Conservation (phyloP, 805 yeast species). For the Starmerella powellii region DNA sequence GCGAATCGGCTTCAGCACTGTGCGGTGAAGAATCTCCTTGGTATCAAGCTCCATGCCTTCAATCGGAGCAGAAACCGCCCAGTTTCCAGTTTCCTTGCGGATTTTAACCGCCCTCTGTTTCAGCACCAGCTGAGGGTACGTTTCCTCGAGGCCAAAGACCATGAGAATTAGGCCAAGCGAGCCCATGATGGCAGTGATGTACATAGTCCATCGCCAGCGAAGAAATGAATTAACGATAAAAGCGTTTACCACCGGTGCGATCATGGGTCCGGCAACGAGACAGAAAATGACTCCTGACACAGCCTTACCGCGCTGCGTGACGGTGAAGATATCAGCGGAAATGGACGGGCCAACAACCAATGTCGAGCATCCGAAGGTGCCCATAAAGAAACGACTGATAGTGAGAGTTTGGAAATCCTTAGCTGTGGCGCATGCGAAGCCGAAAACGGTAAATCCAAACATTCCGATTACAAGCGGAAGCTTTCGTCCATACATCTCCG, state of each 20-base stretch:
- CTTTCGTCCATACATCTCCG: slow-evolving; percentile 43
- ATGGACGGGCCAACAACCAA: slow-evolving; percentile 49
- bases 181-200: slow-evolving; percentile 37
- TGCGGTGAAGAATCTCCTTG: slow-evolving; percentile 49
- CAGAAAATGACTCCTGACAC: slow-evolving; percentile 39
- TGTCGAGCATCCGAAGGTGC: slow-evolving; percentile 50
- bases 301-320: slow-evolving; percentile 42
- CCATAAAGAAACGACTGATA: slow-evolving; percentile 46
- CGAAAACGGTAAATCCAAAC: slow-evolving; percentile 29
- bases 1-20: slow-evolving; percentile 52
- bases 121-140: slow-evolving; percentile 38
- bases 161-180: slow-evolving; percentile 29
- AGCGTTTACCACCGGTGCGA: slow-evolving; percentile 40
- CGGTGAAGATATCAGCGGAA: slow-evolving; percentile 44
- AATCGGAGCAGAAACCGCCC: slow-evolving; percentile 80
- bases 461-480: slow-evolving; percentile 33
- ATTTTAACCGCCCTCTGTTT: slow-evolving; percentile 52
- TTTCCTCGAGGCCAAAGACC: slow-evolving; percentile 32
- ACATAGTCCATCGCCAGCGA: slow-evolving; percentile 50
- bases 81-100: slow-evolving; percentile 69
- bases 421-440: slow-evolving; percentile 41
- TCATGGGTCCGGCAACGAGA: slow-evolving; percentile 34
- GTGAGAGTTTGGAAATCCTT: slow-evolving; percentile 41
- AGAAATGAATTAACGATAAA: slow-evolving; percentile 29
- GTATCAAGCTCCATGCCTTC: slow-evolving; percentile 51